A percentile compares a stretch with the other conserved stretches of the same genome.
phyloP scores from a whole-genome alignment of 208 protist genomes.

The Trichomonas tenax region DNA sequence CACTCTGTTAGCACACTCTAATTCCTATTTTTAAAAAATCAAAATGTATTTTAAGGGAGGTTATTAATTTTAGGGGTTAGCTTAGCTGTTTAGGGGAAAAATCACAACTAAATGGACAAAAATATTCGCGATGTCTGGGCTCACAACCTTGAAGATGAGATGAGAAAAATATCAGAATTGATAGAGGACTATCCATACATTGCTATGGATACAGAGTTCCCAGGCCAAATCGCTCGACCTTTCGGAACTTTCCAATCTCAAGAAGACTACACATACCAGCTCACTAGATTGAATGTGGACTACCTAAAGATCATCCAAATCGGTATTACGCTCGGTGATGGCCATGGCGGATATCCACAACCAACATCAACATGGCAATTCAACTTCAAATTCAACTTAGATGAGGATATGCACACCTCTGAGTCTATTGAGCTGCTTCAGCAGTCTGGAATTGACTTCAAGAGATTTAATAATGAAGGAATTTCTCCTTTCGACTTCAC shows the following conservation, averaged over 20 bases:
- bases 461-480: slow-evolving; percentile 31
- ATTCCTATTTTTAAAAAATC: too few relatives aligned
- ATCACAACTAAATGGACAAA: not conserved
- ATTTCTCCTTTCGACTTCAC: slow-evolving; percentile 70
- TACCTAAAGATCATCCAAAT: slow-evolving; percentile 94
- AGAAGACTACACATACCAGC: not conserved
- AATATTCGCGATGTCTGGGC: slow-evolving; percentile 17
- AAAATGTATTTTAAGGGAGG: too few relatives aligned
- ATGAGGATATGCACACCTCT: slow-evolving; percentile 82
- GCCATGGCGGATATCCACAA: slow-evolving; percentile 74
- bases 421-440: slow-evolving; percentile 83
- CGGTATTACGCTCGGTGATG: slow-evolving; percentile 85
- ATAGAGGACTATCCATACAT: slow-evolving; percentile 80
- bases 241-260: slow-evolving; percentile 24
- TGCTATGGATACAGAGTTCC: slow-evolving; percentile 92
- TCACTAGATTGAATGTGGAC: slow-evolving; percentile 57
- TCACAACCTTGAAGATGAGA: slow-evolving; percentile 69
- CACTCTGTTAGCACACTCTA: too few relatives aligned
- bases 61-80: too few relatives aligned
- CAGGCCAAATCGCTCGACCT: slow-evolving; percentile 68
- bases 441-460: slow-evolving; percentile 83
- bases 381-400: slow-evolving; percentile 91
- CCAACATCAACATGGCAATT: slow-evolving; percentile 90
- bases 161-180: slow-evolving; percentile 70
- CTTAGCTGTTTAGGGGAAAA: too few relatives aligned